Evolutionary conservation across 2,329 filamentous ascomycete genomes (phyloP).

Genomic region (Xylariaceae sp.): DNA sequence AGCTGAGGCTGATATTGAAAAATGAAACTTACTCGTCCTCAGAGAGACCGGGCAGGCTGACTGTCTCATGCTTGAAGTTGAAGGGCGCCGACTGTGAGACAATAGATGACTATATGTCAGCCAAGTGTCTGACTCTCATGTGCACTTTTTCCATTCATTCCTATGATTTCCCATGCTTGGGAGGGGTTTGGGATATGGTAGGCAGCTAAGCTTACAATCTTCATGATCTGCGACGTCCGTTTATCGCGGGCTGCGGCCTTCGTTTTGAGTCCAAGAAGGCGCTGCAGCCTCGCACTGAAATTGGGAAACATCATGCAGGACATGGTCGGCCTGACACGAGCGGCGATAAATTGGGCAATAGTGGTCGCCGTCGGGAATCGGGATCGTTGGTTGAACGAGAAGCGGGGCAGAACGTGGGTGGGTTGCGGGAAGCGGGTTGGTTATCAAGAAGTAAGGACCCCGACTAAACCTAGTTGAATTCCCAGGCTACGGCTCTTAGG

Average conservation of each 20-base stretch:
- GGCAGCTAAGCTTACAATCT: constrained; percentile 27
- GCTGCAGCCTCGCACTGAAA: constrained; percentile 23
- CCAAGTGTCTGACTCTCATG: not conserved
- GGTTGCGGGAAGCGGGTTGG: too few relatives aligned
- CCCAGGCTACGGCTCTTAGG: too few relatives aligned
- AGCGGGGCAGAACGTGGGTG: not conserved
- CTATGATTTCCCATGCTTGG: not conserved
- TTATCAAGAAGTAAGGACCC: too few relatives aligned
- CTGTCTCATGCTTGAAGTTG: constrained; percentile 51
- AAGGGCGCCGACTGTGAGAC: constrained; percentile 49
- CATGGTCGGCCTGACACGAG: constrained; percentile 6
- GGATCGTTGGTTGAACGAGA: not conserved
- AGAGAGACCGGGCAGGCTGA: constrained; percentile 49
- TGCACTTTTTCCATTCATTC: too few relatives aligned
- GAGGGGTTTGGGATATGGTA: constrained; percentile 1
- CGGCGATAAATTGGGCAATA: not conserved
- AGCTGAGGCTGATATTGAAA: not conserved
- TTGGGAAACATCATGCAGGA: constrained; percentile 20
- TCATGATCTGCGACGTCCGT: constrained; percentile 15
- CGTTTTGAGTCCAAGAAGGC: constrained; percentile 21
- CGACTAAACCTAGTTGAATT: too few relatives aligned
- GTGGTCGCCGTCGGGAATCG: constrained; percentile 2
- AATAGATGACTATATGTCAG: constrained; percentile 8
- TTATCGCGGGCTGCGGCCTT: constrained; percentile 19
- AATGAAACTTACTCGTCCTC: constrained; percentile 50